Base-by-base conservation (phyloP, 352 stramenopile genomes). In the Globisporangium yorkense region DNA sequence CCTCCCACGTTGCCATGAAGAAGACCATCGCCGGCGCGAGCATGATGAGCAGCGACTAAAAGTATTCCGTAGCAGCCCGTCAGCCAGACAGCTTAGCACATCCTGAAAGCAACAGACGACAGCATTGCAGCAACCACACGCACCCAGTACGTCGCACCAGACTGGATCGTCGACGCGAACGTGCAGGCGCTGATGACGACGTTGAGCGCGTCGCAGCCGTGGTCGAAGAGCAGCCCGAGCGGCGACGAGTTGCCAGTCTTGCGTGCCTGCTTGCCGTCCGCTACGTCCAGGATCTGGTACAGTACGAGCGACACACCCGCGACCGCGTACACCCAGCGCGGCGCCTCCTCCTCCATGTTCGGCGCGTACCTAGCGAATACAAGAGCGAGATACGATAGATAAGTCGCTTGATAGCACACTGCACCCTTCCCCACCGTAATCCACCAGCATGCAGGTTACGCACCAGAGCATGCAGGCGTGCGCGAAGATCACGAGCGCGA, bases 1-100 rank as follows among this genome's bases (percentile, higher is more conserved):
- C 91, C 69, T 99, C 97, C 97, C 96, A 99, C n/a, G 95, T 98
- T 12, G 92, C 88, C 71, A 98, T 92, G 63, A 97, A 99, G 68
- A 99, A 99, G 6, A 98, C 84, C 78, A 78, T 95, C 47, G 79
- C 87, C 61, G 65, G 89, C 29, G 72, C 68, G 18, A 81, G 70
- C 59, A 84, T 81, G 51, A 84, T 72, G 50, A 84, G 62, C 58
- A 96, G 71, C 63, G 77, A 91, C 88, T 95, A 66, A 13, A 13
- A 12, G 9, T 5, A 1, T 13, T 20, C 21, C 24, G 35, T 1
- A 41, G 35, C 12, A 13, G 35, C 37, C 37, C 13, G 37, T 18
- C 13, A 13, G 8, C 12, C 33, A 8, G 8, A 13, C 27, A 70
- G 40, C 39, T 21, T 37, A 51, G 10, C 27, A 20, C 3, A 46